Evolutionary conservation across 345 rosid species (phyloP), one percentile per base, ranked within the genome.

Genomic region (Psidium guajava): DNA sequence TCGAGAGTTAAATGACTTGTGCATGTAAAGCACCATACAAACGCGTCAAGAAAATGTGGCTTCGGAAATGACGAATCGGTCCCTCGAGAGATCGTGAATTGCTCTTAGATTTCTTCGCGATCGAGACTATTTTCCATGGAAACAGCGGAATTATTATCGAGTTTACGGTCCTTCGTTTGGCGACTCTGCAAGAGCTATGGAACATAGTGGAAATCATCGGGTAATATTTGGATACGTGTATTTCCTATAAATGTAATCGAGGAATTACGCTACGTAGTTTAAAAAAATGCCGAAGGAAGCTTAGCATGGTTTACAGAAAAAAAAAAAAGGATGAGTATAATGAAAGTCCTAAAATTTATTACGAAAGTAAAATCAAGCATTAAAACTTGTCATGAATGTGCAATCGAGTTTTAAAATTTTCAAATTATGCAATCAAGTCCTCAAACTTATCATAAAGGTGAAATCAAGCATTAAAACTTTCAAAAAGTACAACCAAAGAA

Each of bases 51-150:
- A 18, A 6, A 14, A 27, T 0, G 11, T 4, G 0, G 11, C 0
- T 36, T 5, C 10, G 3, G 25, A 69, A 32, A 69, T 32, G 77
- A 36, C 77, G 47, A 36, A 69, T 8, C 0, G 1, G 24, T 16
- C 25, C 22, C 24, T 36, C 5, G 24, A 69, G 25, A 69, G 77
- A 36, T 2, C 0, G 10, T 69, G 18, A 8, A 32, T 22, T 8
- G 8, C 3, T 69, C 47, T 32, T 32, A 3, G 9, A 18, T 32
- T 32, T 18, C 4, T 32, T 32, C 21, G 10, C 0, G 11, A 16
- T 0, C 0, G 13, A 18, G 15, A 69, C 1, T 1, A 7, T 69
- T 61, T 69, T 36, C 25, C 0, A 64, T 64, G 1, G 24, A 16
- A 64, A 64, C 18, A 12, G 9, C 0, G 24, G 77, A 18, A 18